Percentiles rank a stretch among this genome's conserved stretches.
These are phyloP conservation scores for Hordeum marinum DNA, from an alignment of 176 grass and related monocot genomes.

Conservation along the genomic window DNA sequence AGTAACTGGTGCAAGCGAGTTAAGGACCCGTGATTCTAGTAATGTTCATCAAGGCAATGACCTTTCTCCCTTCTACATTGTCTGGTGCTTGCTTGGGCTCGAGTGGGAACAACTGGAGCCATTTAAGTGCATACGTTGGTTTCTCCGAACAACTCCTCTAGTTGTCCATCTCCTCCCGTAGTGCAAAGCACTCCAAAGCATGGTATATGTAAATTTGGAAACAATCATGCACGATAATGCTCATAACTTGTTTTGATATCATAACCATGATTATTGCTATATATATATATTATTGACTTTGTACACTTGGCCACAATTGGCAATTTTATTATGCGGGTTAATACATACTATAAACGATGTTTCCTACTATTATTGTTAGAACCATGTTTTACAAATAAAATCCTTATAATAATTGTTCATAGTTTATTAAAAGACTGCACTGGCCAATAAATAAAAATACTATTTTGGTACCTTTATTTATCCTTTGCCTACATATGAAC, in stretches of 20 bases:
- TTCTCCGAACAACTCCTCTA: not conserved
- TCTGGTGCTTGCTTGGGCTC: not conserved
- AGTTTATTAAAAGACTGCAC: too few relatives aligned
- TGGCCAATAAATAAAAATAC: not conserved
- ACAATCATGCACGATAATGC: not conserved
- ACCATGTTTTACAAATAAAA: too few relatives aligned
- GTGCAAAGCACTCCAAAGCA: too few relatives aligned
- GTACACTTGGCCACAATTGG: too few relatives aligned
- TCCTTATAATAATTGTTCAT: too few relatives aligned
- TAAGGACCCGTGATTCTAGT: slow-evolving; percentile 46
- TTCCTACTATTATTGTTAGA: too few relatives aligned
- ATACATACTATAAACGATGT: too few relatives aligned
- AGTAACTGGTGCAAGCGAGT: slow-evolving; percentile 61
- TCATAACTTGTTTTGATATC: too few relatives aligned
- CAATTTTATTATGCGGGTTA: too few relatives aligned
- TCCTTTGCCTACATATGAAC: not conserved
- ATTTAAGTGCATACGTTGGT: slow-evolving; percentile 63
- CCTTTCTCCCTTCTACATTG: not conserved
- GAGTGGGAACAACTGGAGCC: slow-evolving; percentile 62
- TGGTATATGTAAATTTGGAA: not conserved
- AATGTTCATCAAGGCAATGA: slow-evolving; percentile 31
- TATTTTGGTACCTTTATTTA: not conserved
- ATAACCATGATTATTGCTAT: too few relatives aligned
- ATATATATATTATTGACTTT: too few relatives aligned
- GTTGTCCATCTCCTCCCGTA: too few relatives aligned